Base-by-base conservation (phyloP, 2,329 filamentous ascomycete genomes). In the Geosmithia morbida region DNA sequence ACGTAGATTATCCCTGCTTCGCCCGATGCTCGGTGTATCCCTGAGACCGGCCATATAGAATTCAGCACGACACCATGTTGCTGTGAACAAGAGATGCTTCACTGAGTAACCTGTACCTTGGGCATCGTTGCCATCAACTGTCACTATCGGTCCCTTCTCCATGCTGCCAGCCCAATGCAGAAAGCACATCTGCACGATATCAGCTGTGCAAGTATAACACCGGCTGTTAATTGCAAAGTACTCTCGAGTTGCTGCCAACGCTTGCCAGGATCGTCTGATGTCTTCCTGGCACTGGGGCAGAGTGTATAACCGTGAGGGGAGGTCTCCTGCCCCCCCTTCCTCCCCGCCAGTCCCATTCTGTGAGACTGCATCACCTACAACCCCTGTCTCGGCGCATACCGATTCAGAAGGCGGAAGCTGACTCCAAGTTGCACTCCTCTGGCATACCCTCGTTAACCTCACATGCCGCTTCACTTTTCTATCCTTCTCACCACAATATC, bases 41-140 rank as follows among this genome's bases (percentile, higher is more conserved):
- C 63, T 65, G 62, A 64, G 60, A 65, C 61, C 61, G 62, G 59
- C 60, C 52, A 61, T 59, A 64, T 63, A 65, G 61, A 64, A 60
- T 62, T 61, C 61, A 66, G 61, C 59, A 65, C 61, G 59, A 55
- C 57, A 57, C 57, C n/a, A 16, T 43, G 6, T 13, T 18, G n/a
- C 30, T 41, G n/a, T 18, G 20, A 13, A 14, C 19, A 11, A 37
- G 20, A 20, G 22, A 16, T 56, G 56, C 55, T 58, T 66, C 62
- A 66, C 63, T 64, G 64, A 64, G 61, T 37, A 13, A 3, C 33
- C 33, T 37, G 13, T 13, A 37, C 6, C 33, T 62, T 58, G 33
- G 30, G 11, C 18, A 39, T 26, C 30, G 44, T 20, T 20, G 29
- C 22, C 30, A 11, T 37, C 33, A 11, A 37, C 13, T 37, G 33